Conservation (phyloP, 75 land plant species). For the Selaginella moellendorffii region DNA sequence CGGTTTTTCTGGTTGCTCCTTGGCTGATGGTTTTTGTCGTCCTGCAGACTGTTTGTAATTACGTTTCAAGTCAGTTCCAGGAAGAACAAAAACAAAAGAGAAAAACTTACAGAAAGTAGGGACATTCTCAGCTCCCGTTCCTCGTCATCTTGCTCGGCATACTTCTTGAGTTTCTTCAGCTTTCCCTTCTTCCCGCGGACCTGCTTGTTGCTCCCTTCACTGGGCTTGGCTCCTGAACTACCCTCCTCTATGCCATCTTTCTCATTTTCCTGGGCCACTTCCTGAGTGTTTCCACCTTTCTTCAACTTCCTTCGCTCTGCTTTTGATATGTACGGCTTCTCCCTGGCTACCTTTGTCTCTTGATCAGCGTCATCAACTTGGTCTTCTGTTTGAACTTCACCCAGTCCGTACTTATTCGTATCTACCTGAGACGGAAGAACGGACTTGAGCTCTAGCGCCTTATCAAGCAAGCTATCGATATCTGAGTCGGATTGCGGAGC, state of each 20-base stretch:
- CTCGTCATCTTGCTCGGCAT: constrained; percentile 95
- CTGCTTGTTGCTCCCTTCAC: constrained; percentile 21
- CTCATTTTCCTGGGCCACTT: constrained; percentile 3
- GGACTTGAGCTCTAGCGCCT: constrained; percentile 47
- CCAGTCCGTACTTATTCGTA: constrained; percentile 11
- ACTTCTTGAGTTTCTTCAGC: constrained; percentile 89
- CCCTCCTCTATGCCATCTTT: constrained; percentile 10
- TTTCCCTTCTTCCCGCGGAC: constrained; percentile 77
- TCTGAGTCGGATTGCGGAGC: no score
- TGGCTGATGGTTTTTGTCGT: constrained; percentile 29
- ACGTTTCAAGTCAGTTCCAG: background rate
- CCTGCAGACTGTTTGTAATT: constrained; percentile 56
- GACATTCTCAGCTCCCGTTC: constrained; percentile 84
- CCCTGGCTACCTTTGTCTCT: constrained; percentile 27
- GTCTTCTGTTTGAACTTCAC: background rate
- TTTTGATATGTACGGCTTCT: constrained; percentile 84
- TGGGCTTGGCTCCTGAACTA: constrained; percentile 14
- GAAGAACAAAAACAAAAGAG: background rate
- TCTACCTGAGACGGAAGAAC: background rate
- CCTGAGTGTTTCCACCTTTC: constrained; percentile 39
- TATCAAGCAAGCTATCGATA: constrained; percentile 67
- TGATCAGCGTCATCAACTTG: background rate
- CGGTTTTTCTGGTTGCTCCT: constrained; percentile 18
- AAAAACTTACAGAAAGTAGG: constrained; percentile 65
- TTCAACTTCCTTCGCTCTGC: constrained; percentile 86